Percentiles rank a stretch among this genome's conserved stretches.
Evolutionary conservation across 139 green algal species (phyloP).

Genomic region (Cymbomonas tetramitiformis): DNA sequence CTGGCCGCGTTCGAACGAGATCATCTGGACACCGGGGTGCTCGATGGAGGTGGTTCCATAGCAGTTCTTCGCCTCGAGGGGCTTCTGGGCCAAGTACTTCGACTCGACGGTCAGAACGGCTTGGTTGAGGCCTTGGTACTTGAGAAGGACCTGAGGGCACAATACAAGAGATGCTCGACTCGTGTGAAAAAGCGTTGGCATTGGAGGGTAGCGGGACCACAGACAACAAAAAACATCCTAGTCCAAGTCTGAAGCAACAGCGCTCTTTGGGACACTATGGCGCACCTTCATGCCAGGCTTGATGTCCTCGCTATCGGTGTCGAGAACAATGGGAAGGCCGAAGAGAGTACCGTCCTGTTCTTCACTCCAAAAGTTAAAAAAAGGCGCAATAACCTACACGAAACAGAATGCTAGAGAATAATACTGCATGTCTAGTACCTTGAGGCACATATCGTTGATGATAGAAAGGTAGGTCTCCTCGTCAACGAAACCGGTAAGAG

Average conservation of each 20-base stretch:
- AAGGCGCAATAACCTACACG: neutral
- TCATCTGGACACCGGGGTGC: constrained; percentile 68
- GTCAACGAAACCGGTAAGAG: constrained; percentile 30
- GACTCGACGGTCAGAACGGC: constrained; percentile 41
- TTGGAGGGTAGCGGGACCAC: too few species aligned
- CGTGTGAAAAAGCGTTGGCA: too few species aligned
- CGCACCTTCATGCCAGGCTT: constrained; percentile 25
- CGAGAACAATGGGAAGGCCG: constrained; percentile 67
- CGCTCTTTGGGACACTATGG: too few species aligned
- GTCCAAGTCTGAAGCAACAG: too few species aligned
- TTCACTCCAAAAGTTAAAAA: neutral
- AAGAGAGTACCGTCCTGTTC: constrained; percentile 48
- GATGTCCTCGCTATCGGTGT: constrained; percentile 55
- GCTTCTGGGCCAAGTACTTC: constrained; percentile 53
- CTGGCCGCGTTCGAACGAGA: constrained; percentile 63
- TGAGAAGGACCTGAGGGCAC: constrained; percentile 38
- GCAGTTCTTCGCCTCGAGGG: constrained; percentile 56
- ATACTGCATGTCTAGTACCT: neutral
- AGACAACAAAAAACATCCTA: too few species aligned
- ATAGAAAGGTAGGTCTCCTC: constrained; percentile 25
- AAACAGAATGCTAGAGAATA: neutral
- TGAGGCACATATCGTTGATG: constrained; percentile 28
- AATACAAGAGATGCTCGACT: too few species aligned
- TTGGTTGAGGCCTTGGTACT: constrained; percentile 52
- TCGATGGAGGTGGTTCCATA: constrained; percentile 67